phyloP scores from a whole-genome alignment of 2,329 filamentous ascomycete species.

The Aureobasidium zeae region DNA sequence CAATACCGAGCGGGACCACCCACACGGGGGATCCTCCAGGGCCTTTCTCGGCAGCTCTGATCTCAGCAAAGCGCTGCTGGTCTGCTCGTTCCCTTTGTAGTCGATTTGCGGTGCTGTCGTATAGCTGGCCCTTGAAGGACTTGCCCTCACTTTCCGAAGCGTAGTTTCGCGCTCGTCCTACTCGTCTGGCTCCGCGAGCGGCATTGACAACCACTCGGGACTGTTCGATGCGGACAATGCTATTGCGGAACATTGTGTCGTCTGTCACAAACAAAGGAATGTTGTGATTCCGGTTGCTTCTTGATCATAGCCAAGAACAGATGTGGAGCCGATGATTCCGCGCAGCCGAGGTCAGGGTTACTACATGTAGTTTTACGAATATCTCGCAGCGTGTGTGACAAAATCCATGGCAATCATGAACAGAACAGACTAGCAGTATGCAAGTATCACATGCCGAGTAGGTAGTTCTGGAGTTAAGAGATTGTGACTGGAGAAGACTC shows the following conservation, averaged over 20 bases:
- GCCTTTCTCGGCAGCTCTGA: constrained; percentile 25
- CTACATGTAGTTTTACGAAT: too few species aligned
- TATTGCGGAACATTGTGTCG: constrained; percentile 4
- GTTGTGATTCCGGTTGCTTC: too few species aligned
- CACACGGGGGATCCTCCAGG: constrained; percentile 22
- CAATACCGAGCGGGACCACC: constrained; percentile 26
- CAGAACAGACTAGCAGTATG: too few species aligned
- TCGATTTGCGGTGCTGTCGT: constrained; percentile 51
- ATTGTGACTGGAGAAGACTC: too few species aligned
- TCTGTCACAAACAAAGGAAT: too few species aligned
- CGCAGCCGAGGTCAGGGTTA: too few species aligned
- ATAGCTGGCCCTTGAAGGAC: constrained; percentile 53
- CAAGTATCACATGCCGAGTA: too few species aligned
- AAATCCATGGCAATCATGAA: too few species aligned
- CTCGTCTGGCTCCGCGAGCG: background rate
- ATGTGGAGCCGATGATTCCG: too few species aligned
- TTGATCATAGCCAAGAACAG: too few species aligned
- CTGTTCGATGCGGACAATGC: background rate
- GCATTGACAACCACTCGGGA: background rate
- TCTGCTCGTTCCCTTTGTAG: constrained; percentile 50
- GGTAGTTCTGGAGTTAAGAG: too few species aligned
- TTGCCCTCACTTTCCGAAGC: constrained; percentile 18
- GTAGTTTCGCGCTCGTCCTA: constrained; percentile 13
- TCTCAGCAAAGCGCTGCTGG: constrained; percentile 41
- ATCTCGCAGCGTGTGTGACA: too few species aligned